Percentiles rank a stretch among this genome's conserved stretches.
Conservation (phyloP, 306 rosid genomes). For the Cercis canadensis region DNA sequence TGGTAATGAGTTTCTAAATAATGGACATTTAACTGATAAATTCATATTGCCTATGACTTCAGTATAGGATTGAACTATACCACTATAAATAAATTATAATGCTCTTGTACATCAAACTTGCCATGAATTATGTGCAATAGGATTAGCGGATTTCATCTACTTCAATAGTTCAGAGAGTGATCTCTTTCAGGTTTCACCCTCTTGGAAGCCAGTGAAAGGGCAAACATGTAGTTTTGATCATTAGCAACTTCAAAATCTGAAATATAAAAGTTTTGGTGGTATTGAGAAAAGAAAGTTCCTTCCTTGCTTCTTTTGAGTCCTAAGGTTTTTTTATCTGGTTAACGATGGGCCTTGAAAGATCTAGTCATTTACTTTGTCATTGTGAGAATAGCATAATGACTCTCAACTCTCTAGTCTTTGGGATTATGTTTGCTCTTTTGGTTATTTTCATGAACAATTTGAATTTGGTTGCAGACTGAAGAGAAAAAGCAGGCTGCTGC, state of each 20-base stretch:
- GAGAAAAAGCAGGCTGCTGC: slow-evolving; percentile 90
- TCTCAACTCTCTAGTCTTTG: slow-evolving; percentile 12
- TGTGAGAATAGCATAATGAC: neutral
- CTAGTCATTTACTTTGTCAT: neutral
- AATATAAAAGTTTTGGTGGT: neutral
- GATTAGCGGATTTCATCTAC: too few relatives aligned
- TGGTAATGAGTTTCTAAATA: neutral
- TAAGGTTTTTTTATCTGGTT: slow-evolving; percentile 6
- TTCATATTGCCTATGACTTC: too few relatives aligned
- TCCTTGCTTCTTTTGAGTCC: slow-evolving; percentile 9
- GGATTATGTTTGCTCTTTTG: slow-evolving; percentile 13
- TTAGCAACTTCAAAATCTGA: slow-evolving; percentile 10
- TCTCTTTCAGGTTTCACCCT: neutral
- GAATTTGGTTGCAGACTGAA: slow-evolving; percentile 56
- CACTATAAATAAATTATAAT: too few relatives aligned
- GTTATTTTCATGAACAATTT: slow-evolving; percentile 25
- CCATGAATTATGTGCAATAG: too few relatives aligned
- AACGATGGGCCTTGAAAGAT: neutral
- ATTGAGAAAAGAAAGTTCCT: too few relatives aligned
- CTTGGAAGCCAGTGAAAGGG: neutral
- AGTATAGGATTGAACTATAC: too few relatives aligned
- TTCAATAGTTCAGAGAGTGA: too few relatives aligned
- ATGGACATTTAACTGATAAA: neutral
- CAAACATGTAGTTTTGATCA: slow-evolving; percentile 24
- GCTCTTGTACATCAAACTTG: too few relatives aligned